Base-by-base conservation (phyloP, 1,139 yeast species). In the Taphrina confusa region DNA sequence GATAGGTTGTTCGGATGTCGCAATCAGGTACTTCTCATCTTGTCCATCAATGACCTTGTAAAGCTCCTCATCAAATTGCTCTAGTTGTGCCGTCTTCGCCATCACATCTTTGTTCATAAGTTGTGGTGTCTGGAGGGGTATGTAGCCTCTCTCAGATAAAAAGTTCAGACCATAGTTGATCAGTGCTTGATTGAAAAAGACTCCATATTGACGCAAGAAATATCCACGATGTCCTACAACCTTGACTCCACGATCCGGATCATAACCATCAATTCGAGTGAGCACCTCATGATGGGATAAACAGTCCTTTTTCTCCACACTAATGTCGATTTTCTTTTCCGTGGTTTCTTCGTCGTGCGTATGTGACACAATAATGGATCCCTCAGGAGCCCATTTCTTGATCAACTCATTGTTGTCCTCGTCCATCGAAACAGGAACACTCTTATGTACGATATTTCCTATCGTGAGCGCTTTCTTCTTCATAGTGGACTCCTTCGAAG, bases 91-190 rank as follows among this genome's bases (percentile, higher is more conserved):
- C 66, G 99, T 92, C 77, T 89, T 91, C 68, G 98, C 97, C 99
- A 92, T 92, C 63, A 89, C 95, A 62, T 92, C 98, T 78, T 92
- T 92, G 82, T 94, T 94, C 97, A 94, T 90, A 98, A 92, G 91
- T 56, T 92, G 97, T 62, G 99, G 99, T 14, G 98, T 96, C 79
- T 92, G 98, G 75, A 92, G 80, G 65, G 97, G 96, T 62, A 80
- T 80, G 80, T 90, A 92, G 63, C 84, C 92, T 68, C 85, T 82
- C 71, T 82, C 79, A 67, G 89, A 82, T 73, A 92, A 81, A 77
- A 90, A 91, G 64, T 82, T 80, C 72, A 92, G 82, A 66, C 98
- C 98, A 72, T 90, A 91, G 82, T 91, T 92, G 75, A 92, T 92
- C 75, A 92, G 80, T 36, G 99, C 99, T 77, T 94, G 97, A 80